A percentile compares a stretch with the other conserved stretches of the same genome.
Conservation (phyloP, 345 rosid genomes). For the Euphorbia lathyris region DNA sequence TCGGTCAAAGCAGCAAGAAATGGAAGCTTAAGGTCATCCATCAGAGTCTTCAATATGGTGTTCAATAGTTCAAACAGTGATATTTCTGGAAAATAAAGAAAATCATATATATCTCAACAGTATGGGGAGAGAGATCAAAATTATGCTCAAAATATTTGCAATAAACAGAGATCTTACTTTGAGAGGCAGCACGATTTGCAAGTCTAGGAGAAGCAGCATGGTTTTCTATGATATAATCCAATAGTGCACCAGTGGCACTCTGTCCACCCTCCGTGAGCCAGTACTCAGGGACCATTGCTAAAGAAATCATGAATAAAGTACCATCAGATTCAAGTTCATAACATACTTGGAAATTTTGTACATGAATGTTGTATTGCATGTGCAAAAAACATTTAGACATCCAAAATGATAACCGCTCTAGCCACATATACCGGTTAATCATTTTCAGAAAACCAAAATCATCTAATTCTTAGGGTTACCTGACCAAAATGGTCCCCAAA, state of each 20-base stretch:
- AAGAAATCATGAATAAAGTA: constrained; percentile 15
- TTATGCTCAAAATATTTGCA: neutral
- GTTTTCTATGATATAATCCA: constrained; percentile 78
- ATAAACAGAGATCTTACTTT: constrained; percentile 39
- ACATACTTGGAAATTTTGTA: neutral
- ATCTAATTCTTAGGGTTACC: constrained; percentile 38
- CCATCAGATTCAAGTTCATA: neutral
- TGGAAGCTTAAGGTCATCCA: constrained; percentile 52
- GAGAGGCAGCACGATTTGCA: constrained; percentile 90
- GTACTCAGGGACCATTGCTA: constrained; percentile 88
- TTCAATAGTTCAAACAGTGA: constrained; percentile 76
- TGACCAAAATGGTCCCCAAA: constrained; percentile 99
- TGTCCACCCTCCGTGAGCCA: constrained; percentile 99
- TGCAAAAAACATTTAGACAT: neutral
- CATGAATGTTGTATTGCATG: neutral
- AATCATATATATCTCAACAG: neutral
- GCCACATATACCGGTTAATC: neutral
- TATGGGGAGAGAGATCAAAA: neutral
- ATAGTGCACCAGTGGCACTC: constrained; percentile 95
- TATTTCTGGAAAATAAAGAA: constrained; percentile 46
- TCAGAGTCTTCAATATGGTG: constrained; percentile 51
- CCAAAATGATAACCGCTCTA: constrained; percentile 1
- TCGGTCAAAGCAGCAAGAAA: constrained; percentile 83
- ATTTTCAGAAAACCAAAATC: constrained; percentile 3
- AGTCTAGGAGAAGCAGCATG: constrained; percentile 86